Conservation (phyloP, 1,139 yeast genomes). For the Tardiomyces digboiensis region DNA sequence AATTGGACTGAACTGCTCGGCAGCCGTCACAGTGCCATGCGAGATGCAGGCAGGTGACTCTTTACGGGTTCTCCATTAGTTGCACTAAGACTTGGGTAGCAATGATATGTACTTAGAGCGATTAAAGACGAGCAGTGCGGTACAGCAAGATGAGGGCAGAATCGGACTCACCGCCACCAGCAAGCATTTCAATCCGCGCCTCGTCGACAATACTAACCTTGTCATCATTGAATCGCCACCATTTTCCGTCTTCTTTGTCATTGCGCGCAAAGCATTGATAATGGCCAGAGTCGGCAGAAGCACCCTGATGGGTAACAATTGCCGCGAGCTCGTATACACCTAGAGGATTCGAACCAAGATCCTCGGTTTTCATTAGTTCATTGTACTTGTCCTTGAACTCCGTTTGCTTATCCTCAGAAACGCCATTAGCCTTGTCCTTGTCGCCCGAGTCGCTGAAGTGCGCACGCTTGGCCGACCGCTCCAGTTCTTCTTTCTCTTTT, state of each 20-base stretch:
- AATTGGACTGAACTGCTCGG: too few species aligned
- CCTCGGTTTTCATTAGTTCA: conserved; percentile 24
- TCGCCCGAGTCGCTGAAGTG: conserved; percentile 26
- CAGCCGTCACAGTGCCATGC: too few species aligned
- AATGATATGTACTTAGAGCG: too few species aligned
- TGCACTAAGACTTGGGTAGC: too few species aligned
- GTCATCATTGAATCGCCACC: conserved; percentile 97
- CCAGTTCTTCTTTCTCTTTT: conserved; percentile 63
- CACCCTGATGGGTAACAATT: conserved; percentile 87
- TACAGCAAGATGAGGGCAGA: conserved; percentile 84
- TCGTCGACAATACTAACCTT: conserved; percentile 68
- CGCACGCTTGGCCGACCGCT: conserved; percentile 66
- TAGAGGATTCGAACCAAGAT: conserved; percentile 72
- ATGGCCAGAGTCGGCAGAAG: conserved; percentile 96
- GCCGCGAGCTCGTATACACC: conserved; percentile 79
- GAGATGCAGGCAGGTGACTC: too few species aligned
- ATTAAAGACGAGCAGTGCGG: conserved; percentile 58
- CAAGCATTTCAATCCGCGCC: conserved; percentile 71
- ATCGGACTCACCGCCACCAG: conserved; percentile 98
- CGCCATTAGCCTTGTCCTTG: conserved; percentile 26
- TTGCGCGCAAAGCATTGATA: conserved; percentile 85
- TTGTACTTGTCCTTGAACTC: conserved; percentile 25
- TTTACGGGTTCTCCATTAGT: too few species aligned
- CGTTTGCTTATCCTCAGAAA: conserved; percentile 29
- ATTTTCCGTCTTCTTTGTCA: conserved; percentile 50